Conservation (phyloP, 2,329 filamentous ascomycete genomes). For the Coniochaeta sp. region DNA sequence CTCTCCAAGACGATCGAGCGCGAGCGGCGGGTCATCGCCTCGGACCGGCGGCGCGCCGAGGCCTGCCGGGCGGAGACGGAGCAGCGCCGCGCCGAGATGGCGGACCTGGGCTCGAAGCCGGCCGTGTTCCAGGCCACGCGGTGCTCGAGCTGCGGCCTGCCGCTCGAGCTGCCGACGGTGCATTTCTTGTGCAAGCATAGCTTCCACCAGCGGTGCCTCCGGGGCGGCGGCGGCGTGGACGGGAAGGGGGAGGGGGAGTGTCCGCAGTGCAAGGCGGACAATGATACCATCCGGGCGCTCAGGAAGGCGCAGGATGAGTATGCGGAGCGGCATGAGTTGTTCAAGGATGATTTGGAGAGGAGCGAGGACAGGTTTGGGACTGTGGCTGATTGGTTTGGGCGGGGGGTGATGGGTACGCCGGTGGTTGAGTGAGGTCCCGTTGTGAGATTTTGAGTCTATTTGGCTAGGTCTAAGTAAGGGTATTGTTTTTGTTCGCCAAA, state of each 20-base stretch:
- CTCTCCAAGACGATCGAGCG: conserved; percentile 81
- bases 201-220: conserved; percentile 86
- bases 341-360: conserved; percentile 68
- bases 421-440: conserved; percentile 20
- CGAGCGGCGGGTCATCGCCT: conserved; percentile 75
- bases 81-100: conserved; percentile 69
- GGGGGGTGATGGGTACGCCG: conserved; percentile 71
- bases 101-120: conserved; percentile 69
- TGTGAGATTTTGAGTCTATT: conserved; percentile 58
- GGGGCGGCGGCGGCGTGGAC: conserved; percentile 24
- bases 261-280: conserved; percentile 74
- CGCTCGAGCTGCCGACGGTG: conserved; percentile 79
- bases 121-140: conserved; percentile 85
- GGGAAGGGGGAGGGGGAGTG: conserved; percentile 61
- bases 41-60: conserved; percentile 72
- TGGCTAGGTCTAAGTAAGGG: neutral
- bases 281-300: conserved; percentile 83
- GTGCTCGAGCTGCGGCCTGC: conserved; percentile 72
- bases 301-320: conserved; percentile 79
- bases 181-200: conserved; percentile 97
- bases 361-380: conserved; percentile 83
- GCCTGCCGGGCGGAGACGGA: conserved; percentile 81
- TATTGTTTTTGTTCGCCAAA: neutral
- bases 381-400: conserved; percentile 88
- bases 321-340: conserved; percentile 81